Evolutionary conservation across 192 early-diverging fungal species (phyloP).

Genomic region (Backusella circina): DNA sequence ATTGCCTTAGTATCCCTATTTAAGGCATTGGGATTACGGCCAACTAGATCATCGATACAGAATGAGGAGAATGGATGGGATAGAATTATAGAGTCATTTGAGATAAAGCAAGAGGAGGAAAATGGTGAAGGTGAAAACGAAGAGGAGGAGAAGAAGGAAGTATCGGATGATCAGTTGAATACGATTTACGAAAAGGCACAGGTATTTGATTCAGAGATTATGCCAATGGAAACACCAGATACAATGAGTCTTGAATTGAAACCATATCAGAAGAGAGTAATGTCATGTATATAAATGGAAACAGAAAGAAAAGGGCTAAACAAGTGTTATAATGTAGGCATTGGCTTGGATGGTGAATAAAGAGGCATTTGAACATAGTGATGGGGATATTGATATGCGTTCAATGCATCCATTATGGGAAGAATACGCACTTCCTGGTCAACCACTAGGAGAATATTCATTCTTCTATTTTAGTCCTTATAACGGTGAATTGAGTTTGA

Average conservation of each 20-base stretch:
- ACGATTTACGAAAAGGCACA: conserved; percentile 56
- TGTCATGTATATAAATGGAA: not conserved
- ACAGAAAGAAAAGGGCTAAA: not conserved
- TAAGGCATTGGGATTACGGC: conserved; percentile 9
- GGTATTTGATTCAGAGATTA: conserved; percentile 41
- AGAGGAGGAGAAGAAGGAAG: conserved; percentile 38
- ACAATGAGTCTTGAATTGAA: conserved; percentile 41
- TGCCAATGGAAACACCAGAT: conserved; percentile 41
- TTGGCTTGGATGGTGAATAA: conserved; percentile 52
- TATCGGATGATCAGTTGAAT: conserved; percentile 48
- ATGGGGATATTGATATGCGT: conserved; percentile 13
- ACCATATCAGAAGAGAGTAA: conserved; percentile 44
- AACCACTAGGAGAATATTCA: conserved; percentile 23
- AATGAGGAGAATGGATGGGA: not conserved
- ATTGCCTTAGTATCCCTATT: conserved; percentile 20
- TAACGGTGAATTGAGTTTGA: conserved; percentile 39
- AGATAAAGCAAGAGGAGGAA: not conserved
- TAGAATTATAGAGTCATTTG: conserved; percentile 4
- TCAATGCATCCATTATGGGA: conserved; percentile 55
- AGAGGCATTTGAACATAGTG: conserved; percentile 19
- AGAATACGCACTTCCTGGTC: conserved; percentile 42
- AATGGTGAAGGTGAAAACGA: too few relatives aligned
- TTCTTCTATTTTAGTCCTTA: conserved; percentile 48
- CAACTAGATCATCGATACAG: conserved; percentile 18
- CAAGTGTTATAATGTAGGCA: conserved; percentile 25